Conservation (phyloP, 2,329 filamentous ascomycete species). For the Fusarium coffeatum region DNA sequence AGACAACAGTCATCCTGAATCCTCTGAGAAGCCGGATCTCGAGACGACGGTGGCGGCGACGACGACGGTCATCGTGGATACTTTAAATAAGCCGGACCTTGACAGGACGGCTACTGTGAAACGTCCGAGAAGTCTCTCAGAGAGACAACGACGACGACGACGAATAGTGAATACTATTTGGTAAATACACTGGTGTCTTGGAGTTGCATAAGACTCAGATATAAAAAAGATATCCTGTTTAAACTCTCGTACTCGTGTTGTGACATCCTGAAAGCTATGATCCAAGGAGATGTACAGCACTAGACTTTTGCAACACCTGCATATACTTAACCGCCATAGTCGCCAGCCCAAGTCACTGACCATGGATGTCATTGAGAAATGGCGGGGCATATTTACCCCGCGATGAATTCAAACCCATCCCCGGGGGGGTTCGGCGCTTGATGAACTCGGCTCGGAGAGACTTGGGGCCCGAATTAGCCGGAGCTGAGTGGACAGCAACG, state of each 20-base stretch:
- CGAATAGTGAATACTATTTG: background rate
- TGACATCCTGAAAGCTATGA: background rate
- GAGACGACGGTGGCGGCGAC: background rate
- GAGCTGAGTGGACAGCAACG: conserved; percentile 25
- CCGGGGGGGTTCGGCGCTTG: background rate
- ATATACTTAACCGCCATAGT: conserved; percentile 17
- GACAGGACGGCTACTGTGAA: background rate
- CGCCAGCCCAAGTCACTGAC: conserved; percentile 19
- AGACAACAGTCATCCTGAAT: background rate
- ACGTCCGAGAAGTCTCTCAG: background rate
- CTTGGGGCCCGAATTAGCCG: background rate
- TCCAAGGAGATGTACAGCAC: background rate
- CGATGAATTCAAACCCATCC: conserved; percentile 2
- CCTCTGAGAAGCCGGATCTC: background rate
- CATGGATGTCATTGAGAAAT: conserved; percentile 1
- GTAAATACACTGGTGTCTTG: background rate
- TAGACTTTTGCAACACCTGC: background rate
- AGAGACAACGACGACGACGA: background rate
- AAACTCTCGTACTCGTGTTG: background rate
- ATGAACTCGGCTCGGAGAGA: conserved; percentile 11
- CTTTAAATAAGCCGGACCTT: background rate
- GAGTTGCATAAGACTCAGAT: background rate
- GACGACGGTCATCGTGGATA: background rate
- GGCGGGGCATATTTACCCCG: conserved; percentile 24
- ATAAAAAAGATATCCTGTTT: background rate